Evolutionary conservation across 2,329 filamentous ascomycete species (phyloP), one percentile per base, ranked within the genome.

Genomic region (Penicillium sp.): DNA sequence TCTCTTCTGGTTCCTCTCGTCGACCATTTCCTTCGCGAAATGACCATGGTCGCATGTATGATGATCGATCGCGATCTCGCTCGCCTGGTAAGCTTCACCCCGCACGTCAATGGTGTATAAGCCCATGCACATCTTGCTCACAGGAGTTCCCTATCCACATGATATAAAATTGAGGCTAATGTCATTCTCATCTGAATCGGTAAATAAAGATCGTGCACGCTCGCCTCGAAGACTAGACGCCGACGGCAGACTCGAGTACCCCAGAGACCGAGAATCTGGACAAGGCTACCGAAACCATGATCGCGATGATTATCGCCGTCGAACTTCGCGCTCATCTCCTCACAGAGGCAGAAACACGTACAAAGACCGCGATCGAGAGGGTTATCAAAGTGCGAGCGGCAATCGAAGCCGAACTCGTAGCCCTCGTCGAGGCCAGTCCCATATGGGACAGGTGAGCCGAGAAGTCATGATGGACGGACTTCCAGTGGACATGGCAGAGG

Each of bases 381-480:
- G 70, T 9, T 79, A 80, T 61, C 72, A 69, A 34, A 72, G 72
- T 40, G 59, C 69, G 54, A 75, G 74, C 57, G 66, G 66, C 59
- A 72, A 69, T 57, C 67, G 63, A 40, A 78, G 73, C 35, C 67
- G 64, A 38, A 77, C 72, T 39, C 70, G 72, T 43, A 70, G 71
- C 48, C 69, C 65, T 43, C 71, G 71, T n/a, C 71, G 73, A 58
- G 66, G 72, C 50, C 72, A 71, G 55, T 65, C 74, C 38, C 66
- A 72, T 49, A 70, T 69, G 61, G 76, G 73, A 26, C 72, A 72
- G 43, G 77, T 79, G 52, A 81, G 76, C 60, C 74, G 74, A 62
- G 79, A 81, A 65, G 69, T 81, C 18, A 80, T 80, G 69, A 74
- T 81, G 73, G 78, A 80, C 62, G 78, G 78, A 46, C 65, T 81